Evolutionary conservation across 2,329 filamentous ascomycete genomes (phyloP), one percentile per base, ranked within the genome.

Genomic region (Venturia nashicola): DNA sequence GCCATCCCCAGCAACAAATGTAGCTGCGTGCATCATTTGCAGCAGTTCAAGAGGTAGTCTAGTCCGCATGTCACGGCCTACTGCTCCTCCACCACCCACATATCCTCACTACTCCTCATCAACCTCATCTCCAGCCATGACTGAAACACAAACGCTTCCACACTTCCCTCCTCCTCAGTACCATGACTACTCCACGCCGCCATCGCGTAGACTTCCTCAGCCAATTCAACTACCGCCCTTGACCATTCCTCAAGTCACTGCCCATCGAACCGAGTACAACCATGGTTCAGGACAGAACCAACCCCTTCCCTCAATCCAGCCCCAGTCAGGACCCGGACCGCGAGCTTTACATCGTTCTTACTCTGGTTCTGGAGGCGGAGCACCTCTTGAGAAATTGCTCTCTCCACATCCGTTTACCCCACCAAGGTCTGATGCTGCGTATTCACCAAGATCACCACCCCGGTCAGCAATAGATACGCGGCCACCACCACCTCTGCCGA

Each of bases 111-210:
- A 71, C 67, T 68, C 68, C 69, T 68, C 71, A 61, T 70, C 69
- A 67, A 70, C 68, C 68, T 68, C 71, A 64, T 65, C 72, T 67
- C 66, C 71, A 71, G 72, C 71, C 65, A 79, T 79, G 77, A 77
- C 77, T 40, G 76, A 78, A 68, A 77, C 75, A 64, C 77, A 78
- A 67, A 77, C 74, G 64, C 72, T 72, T 61, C 75, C 75, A 61
- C 69, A 71, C 61, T 76, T 79, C 61, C 75, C 76, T 39, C 70
- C 73, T 57, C 72, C 76, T 44, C 70, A 69, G 46, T 78, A 76
- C 68, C 69, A 73, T 57, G 73, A 73, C 65, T 73, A 74, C 65
- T 71, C 75, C 46, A 73, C 75, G 67, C 51, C 51, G 14, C 2
- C 73, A 74, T 61, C 72, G 11, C 55, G 64, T n/a, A 57, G 73